Evolutionary conservation across 2,329 filamentous ascomycete genomes (phyloP).

Genomic region (Graphiopsis chlorocephala): DNA sequence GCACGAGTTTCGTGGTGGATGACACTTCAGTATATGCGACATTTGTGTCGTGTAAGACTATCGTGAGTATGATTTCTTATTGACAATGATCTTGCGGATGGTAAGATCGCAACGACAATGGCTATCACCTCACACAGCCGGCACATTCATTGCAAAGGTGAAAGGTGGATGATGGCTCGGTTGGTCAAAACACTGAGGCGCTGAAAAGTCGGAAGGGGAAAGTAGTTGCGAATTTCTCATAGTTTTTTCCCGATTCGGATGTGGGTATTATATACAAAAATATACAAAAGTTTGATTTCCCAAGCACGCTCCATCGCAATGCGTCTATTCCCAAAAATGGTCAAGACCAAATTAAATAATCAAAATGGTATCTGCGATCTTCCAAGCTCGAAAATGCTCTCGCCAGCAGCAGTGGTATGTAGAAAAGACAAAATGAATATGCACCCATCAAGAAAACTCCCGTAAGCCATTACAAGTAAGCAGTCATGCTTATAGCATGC

Average conservation of each 20-base stretch:
- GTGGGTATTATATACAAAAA: not conserved
- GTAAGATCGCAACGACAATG: not conserved
- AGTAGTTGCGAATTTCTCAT: not conserved
- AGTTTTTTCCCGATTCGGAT: not conserved
- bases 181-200: not conserved
- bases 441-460: constrained; percentile 5
- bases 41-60: not conserved
- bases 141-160: not conserved
- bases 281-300: not conserved
- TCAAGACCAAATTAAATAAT: not conserved
- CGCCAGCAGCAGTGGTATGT: not conserved
- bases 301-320: constrained; percentile 1
- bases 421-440: not conserved
- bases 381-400: not conserved
- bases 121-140: not conserved
- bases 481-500: constrained; percentile 3
- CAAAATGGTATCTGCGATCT: constrained; percentile 9
- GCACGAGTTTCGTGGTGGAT: not conserved
- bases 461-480: constrained; percentile 5
- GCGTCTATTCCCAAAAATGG: not conserved
- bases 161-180: not conserved
- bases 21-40: not conserved
- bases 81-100: not conserved
- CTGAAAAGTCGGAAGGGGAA: not conserved
- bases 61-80: not conserved